Percentiles rank a stretch among this genome's conserved stretches.
phyloP scores from a whole-genome alignment of 805 yeast genomes.

The Nakazawaea anatomiae region DNA sequence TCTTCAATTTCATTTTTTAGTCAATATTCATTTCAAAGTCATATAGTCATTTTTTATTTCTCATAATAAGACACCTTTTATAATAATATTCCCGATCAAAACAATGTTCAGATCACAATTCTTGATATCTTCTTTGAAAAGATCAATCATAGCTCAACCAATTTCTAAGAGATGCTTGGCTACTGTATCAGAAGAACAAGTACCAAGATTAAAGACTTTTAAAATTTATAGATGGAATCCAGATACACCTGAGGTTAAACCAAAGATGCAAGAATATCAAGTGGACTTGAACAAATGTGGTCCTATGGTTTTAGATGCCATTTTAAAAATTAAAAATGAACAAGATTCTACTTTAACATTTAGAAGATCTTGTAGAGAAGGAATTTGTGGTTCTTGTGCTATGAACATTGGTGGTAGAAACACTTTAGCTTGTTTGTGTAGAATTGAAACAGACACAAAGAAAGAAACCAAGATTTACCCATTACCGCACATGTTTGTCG shows the following conservation, averaged over 20 bases:
- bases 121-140: no score
- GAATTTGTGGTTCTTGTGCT: conserved; percentile 99
- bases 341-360: conserved; percentile 93
- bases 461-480: conserved; percentile 89
- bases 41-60: no score
- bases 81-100: no score
- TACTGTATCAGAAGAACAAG: conserved; percentile 40
- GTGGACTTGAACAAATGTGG: conserved; percentile 90
- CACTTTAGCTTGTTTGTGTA: conserved; percentile 94
- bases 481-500: conserved; percentile 96
- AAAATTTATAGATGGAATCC: conserved; percentile 98
- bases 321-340: conserved; percentile 92
- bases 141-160: no score
- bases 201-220: conserved; percentile 69
- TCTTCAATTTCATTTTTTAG: no score
- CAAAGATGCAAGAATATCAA: conserved; percentile 75
- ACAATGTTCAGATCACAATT: no score
- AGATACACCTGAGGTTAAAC: conserved; percentile 90
- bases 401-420: conserved; percentile 98
- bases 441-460: conserved; percentile 73
- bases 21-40: no score
- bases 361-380: conserved; percentile 98
- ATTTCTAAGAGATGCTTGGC: conserved; percentile 25
- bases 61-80: no score
- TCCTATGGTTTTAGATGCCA: conserved; percentile 96